Conservation (phyloP, 257 asterid species). For the Nemophila menziesii region DNA sequence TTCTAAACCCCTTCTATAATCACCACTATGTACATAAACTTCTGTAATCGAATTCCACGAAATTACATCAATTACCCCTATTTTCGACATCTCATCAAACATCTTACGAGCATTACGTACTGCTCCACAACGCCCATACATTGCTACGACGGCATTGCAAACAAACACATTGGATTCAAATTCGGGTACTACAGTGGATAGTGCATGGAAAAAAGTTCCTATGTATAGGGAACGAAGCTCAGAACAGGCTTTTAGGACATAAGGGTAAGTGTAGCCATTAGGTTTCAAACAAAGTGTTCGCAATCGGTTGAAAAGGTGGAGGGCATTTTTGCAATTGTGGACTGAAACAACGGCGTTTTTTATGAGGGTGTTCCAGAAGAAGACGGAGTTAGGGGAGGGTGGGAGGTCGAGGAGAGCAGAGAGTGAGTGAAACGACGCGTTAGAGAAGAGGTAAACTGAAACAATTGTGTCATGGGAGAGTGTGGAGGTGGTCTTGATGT, state of each 20-base stretch:
- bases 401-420: slow-evolving; percentile 27
- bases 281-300: slow-evolving; percentile 49
- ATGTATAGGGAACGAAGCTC: slow-evolving; percentile 22
- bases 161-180: slow-evolving; percentile 59
- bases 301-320: slow-evolving; percentile 51
- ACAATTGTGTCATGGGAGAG: neutral
- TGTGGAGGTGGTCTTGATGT: neutral
- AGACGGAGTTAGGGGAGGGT: slow-evolving; percentile 33
- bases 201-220: slow-evolving; percentile 50
- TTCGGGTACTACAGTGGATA: slow-evolving; percentile 37
- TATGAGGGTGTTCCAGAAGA: slow-evolving; percentile 73
- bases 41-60: slow-evolving; percentile 81
- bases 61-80: slow-evolving; percentile 43
- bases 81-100: slow-evolving; percentile 52
- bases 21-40: slow-evolving; percentile 35
- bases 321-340: slow-evolving; percentile 20
- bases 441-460: slow-evolving; percentile 5
- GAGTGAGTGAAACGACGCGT: slow-evolving; percentile 14
- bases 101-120: slow-evolving; percentile 28
- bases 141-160: slow-evolving; percentile 47
- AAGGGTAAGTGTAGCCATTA: slow-evolving; percentile 68
- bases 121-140: slow-evolving; percentile 68
- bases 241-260: slow-evolving; percentile 54
- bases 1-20: slow-evolving; percentile 27
- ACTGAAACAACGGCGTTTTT: slow-evolving; percentile 25